Conservation (phyloP, 208 protist species). For the Leishmania major region DNA sequence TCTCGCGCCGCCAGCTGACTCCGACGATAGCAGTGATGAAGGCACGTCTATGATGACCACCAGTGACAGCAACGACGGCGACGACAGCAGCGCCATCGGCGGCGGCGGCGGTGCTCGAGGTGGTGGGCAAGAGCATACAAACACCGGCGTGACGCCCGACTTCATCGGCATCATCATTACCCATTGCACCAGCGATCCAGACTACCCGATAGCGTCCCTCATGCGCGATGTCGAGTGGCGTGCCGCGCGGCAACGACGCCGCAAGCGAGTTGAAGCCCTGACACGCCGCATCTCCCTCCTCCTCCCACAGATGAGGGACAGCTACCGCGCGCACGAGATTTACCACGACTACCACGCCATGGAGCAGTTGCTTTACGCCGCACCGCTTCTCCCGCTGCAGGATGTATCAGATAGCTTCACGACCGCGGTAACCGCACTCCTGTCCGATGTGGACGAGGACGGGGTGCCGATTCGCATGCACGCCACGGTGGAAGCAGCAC, state of each 20-base stretch:
- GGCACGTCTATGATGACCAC: not conserved
- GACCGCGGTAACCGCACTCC: not conserved
- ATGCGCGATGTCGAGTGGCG: conserved; percentile 11
- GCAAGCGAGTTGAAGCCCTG: not conserved
- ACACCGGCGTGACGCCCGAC: conserved; percentile 29
- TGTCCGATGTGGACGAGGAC: conserved; percentile 9
- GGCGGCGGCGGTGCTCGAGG: not conserved
- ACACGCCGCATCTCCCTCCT: not conserved
- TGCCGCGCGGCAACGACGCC: conserved; percentile 15
- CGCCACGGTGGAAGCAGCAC: conserved; percentile 1
- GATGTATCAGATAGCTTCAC: not conserved
- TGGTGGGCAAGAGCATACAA: not conserved
- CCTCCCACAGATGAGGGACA: conserved; percentile 6
- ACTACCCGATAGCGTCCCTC: conserved; percentile 29
- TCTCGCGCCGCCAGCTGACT: not conserved
- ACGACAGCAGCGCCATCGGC: not conserved
- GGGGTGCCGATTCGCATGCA: conserved; percentile 19
- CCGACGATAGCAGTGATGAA: not conserved
- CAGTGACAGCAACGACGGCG: not conserved
- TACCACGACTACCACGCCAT: conserved; percentile 11
- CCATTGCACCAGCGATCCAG: conserved; percentile 54
- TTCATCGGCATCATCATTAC: conserved; percentile 83
- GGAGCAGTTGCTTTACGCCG: conserved; percentile 1
- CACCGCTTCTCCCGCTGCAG: not conserved
- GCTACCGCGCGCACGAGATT: conserved; percentile 13